These are phyloP conservation scores for Aspergillus ochraceoroseus DNA, from an alignment of 2,329 filamentous ascomycete species.

Conservation along the genomic window DNA sequence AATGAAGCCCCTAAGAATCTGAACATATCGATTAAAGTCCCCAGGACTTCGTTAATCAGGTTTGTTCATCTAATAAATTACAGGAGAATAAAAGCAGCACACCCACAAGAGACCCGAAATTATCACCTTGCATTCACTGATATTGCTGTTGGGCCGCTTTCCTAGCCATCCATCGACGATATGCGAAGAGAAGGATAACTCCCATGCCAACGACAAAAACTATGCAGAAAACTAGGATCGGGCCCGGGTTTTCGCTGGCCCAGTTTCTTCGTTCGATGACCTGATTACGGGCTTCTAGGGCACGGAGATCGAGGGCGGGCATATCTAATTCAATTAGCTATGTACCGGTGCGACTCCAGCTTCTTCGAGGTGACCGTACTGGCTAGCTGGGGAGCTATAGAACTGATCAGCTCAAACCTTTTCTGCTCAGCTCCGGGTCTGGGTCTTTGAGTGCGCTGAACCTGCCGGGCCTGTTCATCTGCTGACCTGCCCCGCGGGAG, in stretches of 20 bases:
- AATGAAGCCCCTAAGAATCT: too few relatives aligned
- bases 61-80: too few relatives aligned
- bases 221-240: slow-evolving; percentile 60
- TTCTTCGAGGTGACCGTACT: background rate
- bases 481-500: background rate
- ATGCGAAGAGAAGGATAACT: slow-evolving; percentile 49
- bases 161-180: slow-evolving; percentile 40
- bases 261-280: slow-evolving; percentile 49
- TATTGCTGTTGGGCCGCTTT: slow-evolving; percentile 26
- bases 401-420: slow-evolving; percentile 3
- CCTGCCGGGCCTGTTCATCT: background rate
- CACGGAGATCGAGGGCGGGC: slow-evolving; percentile 29
- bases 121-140: slow-evolving; percentile 5
- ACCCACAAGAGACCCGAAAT: too few relatives aligned
- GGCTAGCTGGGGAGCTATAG: too few relatives aligned
- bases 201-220: slow-evolving; percentile 53
- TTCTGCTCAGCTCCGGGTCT: background rate
- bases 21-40: too few relatives aligned
- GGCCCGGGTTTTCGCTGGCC: slow-evolving; percentile 54
- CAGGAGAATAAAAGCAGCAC: too few relatives aligned
- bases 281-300: slow-evolving; percentile 22
- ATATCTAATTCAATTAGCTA: slow-evolving; percentile 14
- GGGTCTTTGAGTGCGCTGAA: background rate
- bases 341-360: background rate
- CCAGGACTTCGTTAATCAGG: too few relatives aligned